Evolutionary conservation across 2,329 filamentous ascomycete genomes (phyloP), one percentile per base, ranked within the genome.

Genomic region (Niveomyces coronatus): DNA sequence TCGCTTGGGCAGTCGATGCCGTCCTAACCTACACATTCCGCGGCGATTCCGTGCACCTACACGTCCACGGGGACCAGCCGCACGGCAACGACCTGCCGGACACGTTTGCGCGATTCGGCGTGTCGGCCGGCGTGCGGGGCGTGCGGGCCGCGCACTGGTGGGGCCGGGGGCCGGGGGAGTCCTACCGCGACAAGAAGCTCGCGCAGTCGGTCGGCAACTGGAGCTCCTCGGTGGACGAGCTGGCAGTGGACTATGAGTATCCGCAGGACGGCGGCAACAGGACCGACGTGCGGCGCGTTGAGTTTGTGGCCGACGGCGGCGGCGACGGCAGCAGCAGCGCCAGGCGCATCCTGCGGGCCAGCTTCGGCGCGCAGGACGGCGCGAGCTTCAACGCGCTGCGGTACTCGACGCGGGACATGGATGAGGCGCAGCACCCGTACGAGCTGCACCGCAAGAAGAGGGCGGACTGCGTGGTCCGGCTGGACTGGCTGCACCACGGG

Each of bases 221-320:
- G 57, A 60, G 60, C 3, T 47, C 53, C 9, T 47, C 47, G 1
- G 58, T 76, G 2, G 67, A 72, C 32, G 61, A 67, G 1, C 59
- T 84, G 0, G 74, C 69, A 53, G 63, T 70, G 2, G 65, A 71
- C 30, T 83, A 82, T 50, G 79, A 85, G 45, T 77, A 74, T 39
- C 80, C 79, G 0, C 80, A 85, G 53, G 80, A 85, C 42, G 67
- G 64, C 22, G 74, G 76, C 0, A 83, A 83, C 52, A 64, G 75
- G 14, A 77, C 71, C 0, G 78, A 82, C 47, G 71, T 72, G 2
- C 62, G 72, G 2, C 81, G 74, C 71, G 65, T 82, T 4, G 63
- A 67, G 52, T 61, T 74, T 38, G 48, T 54, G 15, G 51, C 51
- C 6, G 55, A 51, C 44, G 50, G 49, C 15, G 54, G n/a, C n/a